Base-by-base conservation (phyloP, 2,329 filamentous ascomycete genomes). In the Proliferodiscus dingleyae region DNA sequence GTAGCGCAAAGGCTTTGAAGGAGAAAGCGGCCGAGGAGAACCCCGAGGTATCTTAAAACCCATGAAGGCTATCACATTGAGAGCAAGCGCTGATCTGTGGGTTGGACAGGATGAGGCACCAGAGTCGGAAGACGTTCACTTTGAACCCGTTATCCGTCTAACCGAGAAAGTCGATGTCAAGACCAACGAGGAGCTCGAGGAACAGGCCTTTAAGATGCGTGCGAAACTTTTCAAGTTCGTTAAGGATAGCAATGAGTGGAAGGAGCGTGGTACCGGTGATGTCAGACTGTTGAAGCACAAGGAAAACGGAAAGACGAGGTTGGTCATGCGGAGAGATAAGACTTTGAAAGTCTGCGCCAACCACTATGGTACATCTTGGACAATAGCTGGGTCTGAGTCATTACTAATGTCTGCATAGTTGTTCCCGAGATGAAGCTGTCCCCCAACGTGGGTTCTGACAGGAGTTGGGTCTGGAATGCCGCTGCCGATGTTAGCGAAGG, bases 341-440 rank as follows among this genome's bases (percentile, higher is more conserved):
- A 98, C 93, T 51, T 83, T 97, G 74, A 98, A 98, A 81, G 93
- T 98, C 72, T 98, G 93, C 84, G 93, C 93, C 67, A 98, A 98
- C 78, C 93, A 98, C 80, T 98, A 98, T 73, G 85, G 90, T 95
- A 83, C 64, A 86, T 74, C 40, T 41, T 18, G 8, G 26, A 16
- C 5, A 26, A 19, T 26, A 11, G 11, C 13, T 21, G 26, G 24
- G 22, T 28, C 23, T 9, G 22, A 28, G 32, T n/a, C n/a, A 13
- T 37, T 38, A 38, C 53, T 58, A 58, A 57, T 47, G 16, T 46
- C 37, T 18, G 34, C 41, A 32, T 59, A 95, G 90, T 98, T 64
- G 89, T 95, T 51, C 91, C 91, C 53, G 91, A 96, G 71, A 97
- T 98, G 91, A 96, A 95, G 77, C 85, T 98, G 55, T 91, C 87